Evolutionary conservation across 2,329 filamentous ascomycete genomes (phyloP), one percentile per base, ranked within the genome.

Genomic region (Penicillium hordei): DNA sequence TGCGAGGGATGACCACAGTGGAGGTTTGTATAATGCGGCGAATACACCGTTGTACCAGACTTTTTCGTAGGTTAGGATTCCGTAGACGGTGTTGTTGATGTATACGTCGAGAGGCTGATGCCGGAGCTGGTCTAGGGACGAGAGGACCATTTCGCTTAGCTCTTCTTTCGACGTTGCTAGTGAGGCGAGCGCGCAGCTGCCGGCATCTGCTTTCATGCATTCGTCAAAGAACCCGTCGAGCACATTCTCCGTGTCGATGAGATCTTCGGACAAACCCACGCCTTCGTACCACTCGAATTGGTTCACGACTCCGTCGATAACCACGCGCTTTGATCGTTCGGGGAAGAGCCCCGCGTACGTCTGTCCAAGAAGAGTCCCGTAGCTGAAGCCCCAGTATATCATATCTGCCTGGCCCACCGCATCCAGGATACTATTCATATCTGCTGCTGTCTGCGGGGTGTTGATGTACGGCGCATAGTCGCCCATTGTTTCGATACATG

Each of bases 371-470:
- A 76, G 57, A 17, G 70, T 77, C 10, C 76, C 75, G 55, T 78
- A 67, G 52, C 73, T 77, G 57, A 77, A 75, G 1, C 75, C 76
- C 74, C 73, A 78, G 59, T 77, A 78, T 33, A 70, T 64, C 71
- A 78, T 69, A 12, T 72, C 68, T 23, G 62, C 19, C 58, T 78
- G 75, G 1, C 75, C 75, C 8, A 79, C 60, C 0, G 74, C 78
- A 49, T 81, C 76, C 1, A 82, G 67, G 29, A 82, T 81, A 13
- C 69, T 76, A 60, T 81, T 80, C 79, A 82, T 82, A 58, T 83
- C 81, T 33, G 80, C 78, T 10, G 79, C 81, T 0, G 78, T 79
- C 63, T 82, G 79, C 0, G 79, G 79, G 0, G 80, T 82, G 55
- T 82, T 81, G 57, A 81, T 68, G 58, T 81, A 81, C 8, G 60